phyloP scores from a whole-genome alignment of 805 yeast species.

The Myxozyma kluyveri region DNA sequence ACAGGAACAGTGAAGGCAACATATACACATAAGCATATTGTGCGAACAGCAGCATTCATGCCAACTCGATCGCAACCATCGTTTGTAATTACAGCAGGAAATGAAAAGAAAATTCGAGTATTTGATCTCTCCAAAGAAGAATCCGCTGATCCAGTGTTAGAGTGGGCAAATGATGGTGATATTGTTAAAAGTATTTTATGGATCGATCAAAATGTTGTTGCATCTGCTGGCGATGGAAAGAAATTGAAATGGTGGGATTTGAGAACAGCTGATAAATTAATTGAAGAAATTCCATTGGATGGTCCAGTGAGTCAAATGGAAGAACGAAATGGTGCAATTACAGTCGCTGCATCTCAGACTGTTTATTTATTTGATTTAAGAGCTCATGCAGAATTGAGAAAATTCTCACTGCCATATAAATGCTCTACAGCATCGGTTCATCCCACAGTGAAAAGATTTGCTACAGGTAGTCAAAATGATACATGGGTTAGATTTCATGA shows the following conservation, averaged over 20 bases:
- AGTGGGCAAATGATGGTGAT: slow-evolving; percentile 31
- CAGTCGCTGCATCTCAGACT: slow-evolving; percentile 31
- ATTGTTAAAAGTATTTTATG: slow-evolving; percentile 31
- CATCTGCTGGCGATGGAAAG: slow-evolving; percentile 32
- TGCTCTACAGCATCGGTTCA: slow-evolving; percentile 34
- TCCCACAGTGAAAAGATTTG: slow-evolving; percentile 27
- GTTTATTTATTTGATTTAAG: slow-evolving; percentile 29
- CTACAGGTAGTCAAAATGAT: slow-evolving; percentile 35
- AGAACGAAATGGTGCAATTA: slow-evolving; percentile 23
- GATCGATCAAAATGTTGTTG: slow-evolving; percentile 27
- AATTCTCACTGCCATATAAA: slow-evolving; percentile 31
- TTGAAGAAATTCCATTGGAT: slow-evolving; percentile 11
- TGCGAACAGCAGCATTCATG: slow-evolving; percentile 26
- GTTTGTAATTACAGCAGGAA: slow-evolving; percentile 34
- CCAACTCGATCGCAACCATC: slow-evolving; percentile 16
- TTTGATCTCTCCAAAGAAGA: slow-evolving; percentile 27
- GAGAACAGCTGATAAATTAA: slow-evolving; percentile 14
- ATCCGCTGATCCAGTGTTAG: slow-evolving; percentile 13
- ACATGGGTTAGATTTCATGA: slow-evolving; percentile 39
- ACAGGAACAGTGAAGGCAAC: slow-evolving; percentile 10
- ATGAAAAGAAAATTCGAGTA: slow-evolving; percentile 32
- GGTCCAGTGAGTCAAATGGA: slow-evolving; percentile 33
- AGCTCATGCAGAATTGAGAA: slow-evolving; percentile 24
- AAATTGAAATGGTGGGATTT: slow-evolving; percentile 36
- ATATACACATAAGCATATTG: slow-evolving; percentile 25